A percentile compares a stretch with the other conserved stretches of the same genome.
These are phyloP conservation scores for Starmerella powellii DNA, from an alignment of 805 yeast species.

Conservation along the genomic window DNA sequence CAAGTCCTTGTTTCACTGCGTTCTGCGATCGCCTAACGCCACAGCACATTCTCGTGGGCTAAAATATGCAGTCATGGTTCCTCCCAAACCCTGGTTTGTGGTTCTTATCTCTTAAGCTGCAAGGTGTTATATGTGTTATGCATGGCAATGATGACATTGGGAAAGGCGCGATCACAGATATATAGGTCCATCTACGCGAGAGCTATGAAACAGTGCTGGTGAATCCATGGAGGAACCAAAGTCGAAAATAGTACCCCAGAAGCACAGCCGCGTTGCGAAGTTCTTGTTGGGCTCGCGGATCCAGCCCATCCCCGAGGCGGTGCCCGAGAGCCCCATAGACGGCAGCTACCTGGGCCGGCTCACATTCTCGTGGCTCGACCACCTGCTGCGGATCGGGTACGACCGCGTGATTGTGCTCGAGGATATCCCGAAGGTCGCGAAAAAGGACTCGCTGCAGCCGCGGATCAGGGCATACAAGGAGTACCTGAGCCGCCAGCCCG, in stretches of 20 bases:
- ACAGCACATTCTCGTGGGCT: too few relatives aligned
- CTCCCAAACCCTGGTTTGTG: too few relatives aligned
- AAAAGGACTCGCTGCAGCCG: slow-evolving; percentile 5
- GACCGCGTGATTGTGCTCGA: slow-evolving; percentile 15
- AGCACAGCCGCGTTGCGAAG: slow-evolving; percentile 8
- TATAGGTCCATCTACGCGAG: too few relatives aligned
- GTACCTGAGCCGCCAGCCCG: slow-evolving; percentile 7
- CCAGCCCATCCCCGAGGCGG: slow-evolving; percentile 18
- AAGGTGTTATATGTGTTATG: too few relatives aligned
- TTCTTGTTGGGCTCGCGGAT: slow-evolving; percentile 7
- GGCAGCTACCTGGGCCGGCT: slow-evolving; percentile 31
- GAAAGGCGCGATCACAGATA: too few relatives aligned
- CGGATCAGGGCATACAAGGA: slow-evolving; percentile 5
- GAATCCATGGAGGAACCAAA: too few relatives aligned
- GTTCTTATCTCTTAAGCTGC: too few relatives aligned
- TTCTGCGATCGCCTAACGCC: too few relatives aligned
- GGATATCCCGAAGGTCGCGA: slow-evolving; percentile 14
- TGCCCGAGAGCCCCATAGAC: slow-evolving; percentile 12
- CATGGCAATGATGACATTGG: too few relatives aligned
- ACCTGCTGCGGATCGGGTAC: slow-evolving; percentile 31
- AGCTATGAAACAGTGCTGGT: too few relatives aligned
- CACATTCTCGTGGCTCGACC: slow-evolving; percentile 43
- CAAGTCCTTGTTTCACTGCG: too few relatives aligned
- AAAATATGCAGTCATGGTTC: too few relatives aligned
- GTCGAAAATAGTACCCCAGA: slow-evolving; percentile 1